Percentiles rank a stretch among this genome's conserved stretches.
phyloP scores from a whole-genome alignment of 2,329 filamentous ascomycete species.

The Didymella sp. region DNA sequence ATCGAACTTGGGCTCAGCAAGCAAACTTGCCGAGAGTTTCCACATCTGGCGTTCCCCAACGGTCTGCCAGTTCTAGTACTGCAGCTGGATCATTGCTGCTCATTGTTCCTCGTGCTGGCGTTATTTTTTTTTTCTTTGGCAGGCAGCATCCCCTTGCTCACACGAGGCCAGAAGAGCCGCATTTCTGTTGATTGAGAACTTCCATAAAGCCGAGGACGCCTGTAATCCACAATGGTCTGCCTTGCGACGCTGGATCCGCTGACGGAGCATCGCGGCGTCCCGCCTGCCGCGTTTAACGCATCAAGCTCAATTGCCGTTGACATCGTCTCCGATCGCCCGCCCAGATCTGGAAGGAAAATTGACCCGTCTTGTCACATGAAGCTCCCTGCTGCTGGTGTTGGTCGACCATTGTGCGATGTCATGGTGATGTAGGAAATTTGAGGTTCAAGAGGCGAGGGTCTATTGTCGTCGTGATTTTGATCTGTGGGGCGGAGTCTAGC shows the following conservation, averaged over 20 bases:
- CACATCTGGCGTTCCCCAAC: not conserved
- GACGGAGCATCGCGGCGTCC: conserved; percentile 1
- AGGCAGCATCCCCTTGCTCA: not conserved
- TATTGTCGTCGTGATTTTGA: not conserved
- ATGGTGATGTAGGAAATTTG: not conserved
- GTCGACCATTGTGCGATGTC: not conserved
- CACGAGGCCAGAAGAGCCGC: not conserved
- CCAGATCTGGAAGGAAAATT: conserved; percentile 4
- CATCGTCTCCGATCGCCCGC: not conserved
- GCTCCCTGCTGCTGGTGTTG: not conserved
- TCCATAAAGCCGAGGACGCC: not conserved
- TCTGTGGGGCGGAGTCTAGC: conserved; percentile 6
- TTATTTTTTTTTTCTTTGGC: too few species aligned
- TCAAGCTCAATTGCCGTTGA: conserved; percentile 3
- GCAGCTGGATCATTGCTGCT: not conserved
- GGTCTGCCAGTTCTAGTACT: not conserved
- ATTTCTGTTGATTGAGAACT: not conserved
- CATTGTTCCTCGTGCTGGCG: not conserved
- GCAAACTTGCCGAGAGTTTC: conserved; percentile 8
- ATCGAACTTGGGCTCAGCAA: conserved; percentile 3
- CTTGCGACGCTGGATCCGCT: conserved; percentile 7
- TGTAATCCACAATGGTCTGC: not conserved
- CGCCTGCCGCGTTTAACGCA: conserved; percentile 3
- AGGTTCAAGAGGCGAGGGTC: not conserved
- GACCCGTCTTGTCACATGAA: not conserved